Evolutionary conservation across 169 alveolate species (phyloP), one percentile per base, ranked within the genome.

Genomic region (Eimeria sp.): DNA sequence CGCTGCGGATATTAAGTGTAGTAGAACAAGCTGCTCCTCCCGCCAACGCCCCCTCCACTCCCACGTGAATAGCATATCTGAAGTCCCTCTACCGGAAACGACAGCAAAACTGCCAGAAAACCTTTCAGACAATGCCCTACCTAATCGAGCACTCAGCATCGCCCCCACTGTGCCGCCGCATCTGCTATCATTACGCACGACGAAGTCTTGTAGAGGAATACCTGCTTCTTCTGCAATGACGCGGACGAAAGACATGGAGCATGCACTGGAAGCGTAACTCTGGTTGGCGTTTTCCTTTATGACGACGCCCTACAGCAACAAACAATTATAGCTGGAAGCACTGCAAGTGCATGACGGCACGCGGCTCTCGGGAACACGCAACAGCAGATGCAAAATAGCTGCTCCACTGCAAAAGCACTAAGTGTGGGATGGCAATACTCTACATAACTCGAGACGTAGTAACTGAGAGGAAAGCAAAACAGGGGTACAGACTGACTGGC

Each of bases 141-240:
- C 99, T 54, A 99, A 95, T 20, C 98, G 98, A 46, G 99, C 97
- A 33, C 99, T 97, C 95, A 98, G 97, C 95, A 98, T 97, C 46
- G 99, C 99, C 18, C 99, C 99, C 62, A 99, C 98, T 14, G 99
- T 99, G 43, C 99, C 97, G 46, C 99, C 99, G 96, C 99, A 99
- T 60, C 99, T 99, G 14, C 99, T 97, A 88, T 98, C 99, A 94
- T 99, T 99, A 95, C 97, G 98, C 23, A 99, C 99, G 40, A 99
- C 98, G 94, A 99, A 99, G 58, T 98, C 99, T 97, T 99, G 99
- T 37, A 98, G 74, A 16, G 99, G 99, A 40, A 95, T 93, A 10
- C 43, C 62, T 43, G 83, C 90, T 25, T 62, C 85, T 25, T 37
- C 76, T 10, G 96, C 95, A 56, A 96, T 71, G 6, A 37, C 91